These are phyloP conservation scores for Pichia kudriavzevii DNA, from an alignment of 1,139 yeast genomes.

Conservation along the genomic window DNA sequence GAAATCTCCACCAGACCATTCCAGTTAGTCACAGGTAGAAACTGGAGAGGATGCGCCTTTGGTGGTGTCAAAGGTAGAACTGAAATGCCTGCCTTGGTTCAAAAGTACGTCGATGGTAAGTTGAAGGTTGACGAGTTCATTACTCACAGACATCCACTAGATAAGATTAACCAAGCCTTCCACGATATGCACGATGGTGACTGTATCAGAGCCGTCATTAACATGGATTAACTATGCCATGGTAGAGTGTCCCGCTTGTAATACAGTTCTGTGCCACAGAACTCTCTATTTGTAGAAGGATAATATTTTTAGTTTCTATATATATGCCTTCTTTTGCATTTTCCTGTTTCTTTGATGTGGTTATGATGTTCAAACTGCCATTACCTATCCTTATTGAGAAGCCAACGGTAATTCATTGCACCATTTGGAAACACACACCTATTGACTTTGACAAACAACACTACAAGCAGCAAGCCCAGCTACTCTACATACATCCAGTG, in stretches of 20 bases:
- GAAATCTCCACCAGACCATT: constrained; percentile 96
- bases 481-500: too few relatives aligned
- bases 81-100: constrained; percentile 85
- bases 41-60: constrained; percentile 97
- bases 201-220: constrained; percentile 80
- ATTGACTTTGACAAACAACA: too few relatives aligned
- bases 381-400: too few relatives aligned
- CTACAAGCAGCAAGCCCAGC: too few relatives aligned
- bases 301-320: background rate
- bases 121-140: constrained; percentile 92
- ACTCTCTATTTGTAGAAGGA: background rate
- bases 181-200: constrained; percentile 93
- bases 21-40: constrained; percentile 98
- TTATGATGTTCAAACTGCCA: too few relatives aligned
- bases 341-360: too few relatives aligned
- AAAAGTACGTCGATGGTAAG: constrained; percentile 74
- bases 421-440: too few relatives aligned
- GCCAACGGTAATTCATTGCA: too few relatives aligned
- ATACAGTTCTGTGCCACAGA: too few relatives aligned
- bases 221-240: constrained; percentile 20
- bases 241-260: constrained; percentile 8
- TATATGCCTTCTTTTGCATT: too few relatives aligned
- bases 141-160: constrained; percentile 78
- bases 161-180: constrained; percentile 78
- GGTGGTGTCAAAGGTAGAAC: constrained; percentile 98